These are phyloP conservation scores for Sporothrix phasma DNA, from an alignment of 2,329 filamentous ascomycete genomes.

Conservation along the genomic window DNA sequence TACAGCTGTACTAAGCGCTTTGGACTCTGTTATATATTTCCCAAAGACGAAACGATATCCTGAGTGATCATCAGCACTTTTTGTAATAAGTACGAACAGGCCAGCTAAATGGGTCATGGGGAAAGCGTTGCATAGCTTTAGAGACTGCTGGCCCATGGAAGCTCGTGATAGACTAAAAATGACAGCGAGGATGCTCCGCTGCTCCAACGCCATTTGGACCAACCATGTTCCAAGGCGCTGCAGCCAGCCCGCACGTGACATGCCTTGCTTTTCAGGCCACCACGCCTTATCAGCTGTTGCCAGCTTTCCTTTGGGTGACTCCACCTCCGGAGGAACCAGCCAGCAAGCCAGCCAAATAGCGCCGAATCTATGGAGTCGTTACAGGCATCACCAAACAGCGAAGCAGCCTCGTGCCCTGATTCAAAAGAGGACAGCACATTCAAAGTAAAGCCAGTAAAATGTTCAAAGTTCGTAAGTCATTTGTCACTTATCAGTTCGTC, in stretches of 20 bases:
- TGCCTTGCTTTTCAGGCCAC: constrained; percentile 1
- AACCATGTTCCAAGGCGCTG: neutral
- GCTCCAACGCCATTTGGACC: neutral
- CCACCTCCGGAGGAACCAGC: neutral
- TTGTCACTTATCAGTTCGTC: constrained; percentile 6
- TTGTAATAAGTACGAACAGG: too few species aligned
- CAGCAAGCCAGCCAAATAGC: neutral
- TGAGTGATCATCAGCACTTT: too few species aligned
- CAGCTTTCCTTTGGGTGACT: constrained; percentile 2
- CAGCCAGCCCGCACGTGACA: neutral
- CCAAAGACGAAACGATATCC: neutral
- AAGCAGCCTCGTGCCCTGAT: too few species aligned
- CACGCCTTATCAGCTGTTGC: neutral
- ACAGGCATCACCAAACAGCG: neutral
- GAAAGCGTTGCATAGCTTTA: neutral
- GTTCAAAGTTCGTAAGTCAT: constrained; percentile 8
- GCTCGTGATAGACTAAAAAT: neutral
- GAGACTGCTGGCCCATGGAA: neutral
- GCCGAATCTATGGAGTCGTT: too few species aligned
- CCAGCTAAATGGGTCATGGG: neutral
- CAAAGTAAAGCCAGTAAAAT: neutral
- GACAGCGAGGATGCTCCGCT: neutral
- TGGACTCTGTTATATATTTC: too few species aligned
- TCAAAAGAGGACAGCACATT: neutral
- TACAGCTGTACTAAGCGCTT: neutral